These are phyloP conservation scores for Arthrobotrys iridis DNA, from an alignment of 2,329 filamentous ascomycete species.

Conservation along the genomic window DNA sequence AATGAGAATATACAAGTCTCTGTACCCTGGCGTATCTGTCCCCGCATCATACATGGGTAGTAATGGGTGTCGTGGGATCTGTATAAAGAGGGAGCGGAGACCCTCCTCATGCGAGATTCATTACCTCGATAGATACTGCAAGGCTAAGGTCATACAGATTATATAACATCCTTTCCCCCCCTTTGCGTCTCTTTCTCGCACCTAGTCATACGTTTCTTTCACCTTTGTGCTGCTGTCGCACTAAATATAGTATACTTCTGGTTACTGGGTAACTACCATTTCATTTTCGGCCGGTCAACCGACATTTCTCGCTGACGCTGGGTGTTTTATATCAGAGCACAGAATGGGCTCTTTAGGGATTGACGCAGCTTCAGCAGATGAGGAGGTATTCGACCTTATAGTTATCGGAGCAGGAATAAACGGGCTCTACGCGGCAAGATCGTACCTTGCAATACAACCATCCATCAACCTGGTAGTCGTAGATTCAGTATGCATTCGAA, in stretches of 20 bases:
- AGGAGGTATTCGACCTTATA: slow-evolving; percentile 56
- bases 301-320: background rate
- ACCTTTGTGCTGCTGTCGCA: no score
- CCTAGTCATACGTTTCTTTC: background rate
- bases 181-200: background rate
- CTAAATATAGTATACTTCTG: no score
- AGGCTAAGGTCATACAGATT: background rate
- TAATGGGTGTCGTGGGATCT: background rate
- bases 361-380: slow-evolving; percentile 10
- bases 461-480: slow-evolving; percentile 63
- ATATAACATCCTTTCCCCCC: no score
- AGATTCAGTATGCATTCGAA: slow-evolving; percentile 59
- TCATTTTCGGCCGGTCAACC: background rate
- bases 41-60: slow-evolving; percentile 5
- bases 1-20: background rate
- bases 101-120: background rate
- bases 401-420: slow-evolving; percentile 59
- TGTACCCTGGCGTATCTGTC: slow-evolving; percentile 3
- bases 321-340: slow-evolving; percentile 6
- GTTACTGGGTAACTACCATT: no score
- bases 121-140: no score
- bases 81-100: slow-evolving; percentile 15
- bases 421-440: slow-evolving; percentile 35
- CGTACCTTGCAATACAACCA: slow-evolving; percentile 62
- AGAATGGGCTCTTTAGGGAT: slow-evolving; percentile 49